Conservation (phyloP, 2,329 filamentous ascomycete genomes). For the Lasiodiplodia theobromae region DNA sequence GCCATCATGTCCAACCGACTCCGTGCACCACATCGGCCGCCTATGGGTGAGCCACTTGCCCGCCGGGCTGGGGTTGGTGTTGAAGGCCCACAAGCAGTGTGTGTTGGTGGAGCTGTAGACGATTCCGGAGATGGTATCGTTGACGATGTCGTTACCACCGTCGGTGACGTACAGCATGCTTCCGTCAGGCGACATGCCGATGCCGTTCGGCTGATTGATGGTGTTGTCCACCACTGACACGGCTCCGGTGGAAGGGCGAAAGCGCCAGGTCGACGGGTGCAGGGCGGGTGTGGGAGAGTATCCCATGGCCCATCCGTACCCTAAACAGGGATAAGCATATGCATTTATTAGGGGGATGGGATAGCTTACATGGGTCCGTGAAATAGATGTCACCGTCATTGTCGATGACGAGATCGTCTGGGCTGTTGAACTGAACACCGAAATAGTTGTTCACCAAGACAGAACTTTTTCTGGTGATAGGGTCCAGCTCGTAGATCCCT, state of each 20-base stretch:
- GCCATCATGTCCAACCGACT: background rate
- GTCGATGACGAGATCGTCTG: conserved; percentile 22
- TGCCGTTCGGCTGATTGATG: conserved; percentile 25
- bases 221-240: conserved; percentile 4
- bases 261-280: conserved; percentile 50
- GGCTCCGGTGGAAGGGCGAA: conserved; percentile 52
- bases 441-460: conserved; percentile 28
- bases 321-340: background rate
- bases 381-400: conserved; percentile 19
- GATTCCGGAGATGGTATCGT: background rate
- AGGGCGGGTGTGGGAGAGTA: conserved; percentile 36
- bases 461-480: background rate
- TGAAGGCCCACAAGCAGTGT: conserved; percentile 5
- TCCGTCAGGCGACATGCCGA: conserved; percentile 23
- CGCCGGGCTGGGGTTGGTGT: background rate
- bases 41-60: background rate
- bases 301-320: conserved; percentile 41
- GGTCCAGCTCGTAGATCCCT: conserved; percentile 17
- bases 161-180: conserved; percentile 16
- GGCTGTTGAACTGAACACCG: conserved; percentile 15
- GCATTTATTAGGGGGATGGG: background rate
- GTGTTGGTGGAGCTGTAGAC: conserved; percentile 16
- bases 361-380: conserved; percentile 11
- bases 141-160: conserved; percentile 9
- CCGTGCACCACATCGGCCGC: conserved; percentile 10